Evolutionary conservation across 495 filamentous ascomycete genomes (phyloP).

Genomic region (Aspergillus bertholletiae): DNA sequence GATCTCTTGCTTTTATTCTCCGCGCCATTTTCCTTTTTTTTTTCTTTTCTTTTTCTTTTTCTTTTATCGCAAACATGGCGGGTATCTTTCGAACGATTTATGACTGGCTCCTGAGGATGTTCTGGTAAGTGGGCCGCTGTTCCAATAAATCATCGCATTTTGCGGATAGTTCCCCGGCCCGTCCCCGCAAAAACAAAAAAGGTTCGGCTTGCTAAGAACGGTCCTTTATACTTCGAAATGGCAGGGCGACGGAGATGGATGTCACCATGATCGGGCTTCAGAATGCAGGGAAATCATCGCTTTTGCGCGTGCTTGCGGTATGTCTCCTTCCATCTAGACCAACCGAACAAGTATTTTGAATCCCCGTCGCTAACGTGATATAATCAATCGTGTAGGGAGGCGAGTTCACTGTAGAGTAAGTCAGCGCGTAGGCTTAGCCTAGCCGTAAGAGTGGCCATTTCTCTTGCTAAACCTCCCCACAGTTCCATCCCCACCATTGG

Average conservation of each 20-base stretch:
- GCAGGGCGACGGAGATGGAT: slow-evolving; percentile 97
- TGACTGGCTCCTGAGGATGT: slow-evolving; percentile 96
- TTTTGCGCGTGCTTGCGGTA: slow-evolving; percentile 92
- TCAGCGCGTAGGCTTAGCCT: slow-evolving; percentile 21
- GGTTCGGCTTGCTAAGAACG: slow-evolving; percentile 20
- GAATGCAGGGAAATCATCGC: slow-evolving; percentile 95
- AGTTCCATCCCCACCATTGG: slow-evolving; percentile 98
- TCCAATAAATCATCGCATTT: slow-evolving; percentile 20
- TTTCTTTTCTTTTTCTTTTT: no score
- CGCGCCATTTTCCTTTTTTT: slow-evolving; percentile 34
- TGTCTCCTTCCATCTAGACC: slow-evolving; percentile 26
- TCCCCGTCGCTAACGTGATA: slow-evolving; percentile 20
- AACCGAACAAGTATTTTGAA: background rate
- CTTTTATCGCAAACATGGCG: slow-evolving; percentile 53
- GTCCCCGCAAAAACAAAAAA: slow-evolving; percentile 34
- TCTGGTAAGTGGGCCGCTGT: slow-evolving; percentile 75
- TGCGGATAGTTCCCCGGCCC: slow-evolving; percentile 26
- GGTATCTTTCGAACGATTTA: slow-evolving; percentile 91
- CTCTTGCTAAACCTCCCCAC: slow-evolving; percentile 39
- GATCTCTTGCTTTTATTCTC: no score
- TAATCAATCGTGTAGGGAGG: slow-evolving; percentile 62
- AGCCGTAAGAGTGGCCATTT: background rate
- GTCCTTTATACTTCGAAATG: slow-evolving; percentile 15
- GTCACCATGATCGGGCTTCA: slow-evolving; percentile 99
- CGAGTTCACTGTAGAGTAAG: slow-evolving; percentile 99